phyloP scores from a whole-genome alignment of 1,284 basidiomycete species.

The Ceratorhiza oryzae-sativae region DNA sequence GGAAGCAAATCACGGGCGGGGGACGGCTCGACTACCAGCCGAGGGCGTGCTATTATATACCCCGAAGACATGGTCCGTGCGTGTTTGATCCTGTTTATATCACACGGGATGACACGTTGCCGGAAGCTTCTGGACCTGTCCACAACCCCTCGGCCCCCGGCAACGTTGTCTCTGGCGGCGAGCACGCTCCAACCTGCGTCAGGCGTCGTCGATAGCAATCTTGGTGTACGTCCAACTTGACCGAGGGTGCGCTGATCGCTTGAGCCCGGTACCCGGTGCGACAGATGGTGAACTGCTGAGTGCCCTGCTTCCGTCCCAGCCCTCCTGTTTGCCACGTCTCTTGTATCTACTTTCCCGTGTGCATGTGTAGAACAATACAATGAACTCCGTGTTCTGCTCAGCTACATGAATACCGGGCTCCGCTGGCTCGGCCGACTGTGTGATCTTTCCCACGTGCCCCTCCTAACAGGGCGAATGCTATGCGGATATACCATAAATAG shows the following conservation, averaged over 20 bases:
- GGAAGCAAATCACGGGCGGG: constrained; percentile 33
- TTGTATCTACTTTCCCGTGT: not conserved
- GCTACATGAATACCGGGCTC: not conserved
- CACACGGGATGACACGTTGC: constrained; percentile 21
- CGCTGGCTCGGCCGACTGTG: not conserved
- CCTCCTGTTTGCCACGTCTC: not conserved
- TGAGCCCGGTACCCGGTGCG: not conserved
- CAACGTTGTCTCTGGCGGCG: not conserved
- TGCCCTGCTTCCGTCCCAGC: not conserved
- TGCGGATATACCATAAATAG: not conserved
- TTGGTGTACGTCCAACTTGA: not conserved
- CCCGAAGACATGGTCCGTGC: constrained; percentile 31
- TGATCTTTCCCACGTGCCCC: constrained; percentile 13
- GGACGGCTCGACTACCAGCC: constrained; percentile 20
- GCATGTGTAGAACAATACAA: not conserved
- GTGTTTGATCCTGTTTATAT: constrained; percentile 23
- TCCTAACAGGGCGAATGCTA: not conserved
- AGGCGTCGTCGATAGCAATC: not conserved
- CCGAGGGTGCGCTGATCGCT: constrained; percentile 2
- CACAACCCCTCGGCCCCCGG: not conserved
- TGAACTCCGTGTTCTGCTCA: not conserved
- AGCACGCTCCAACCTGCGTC: not conserved
- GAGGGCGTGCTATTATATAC: constrained; percentile 33
- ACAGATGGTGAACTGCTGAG: not conserved
- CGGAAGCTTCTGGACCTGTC: constrained; percentile 34